These are phyloP conservation scores for Cordyceps farinosa DNA, from an alignment of 2,329 filamentous ascomycete species.

Conservation along the genomic window DNA sequence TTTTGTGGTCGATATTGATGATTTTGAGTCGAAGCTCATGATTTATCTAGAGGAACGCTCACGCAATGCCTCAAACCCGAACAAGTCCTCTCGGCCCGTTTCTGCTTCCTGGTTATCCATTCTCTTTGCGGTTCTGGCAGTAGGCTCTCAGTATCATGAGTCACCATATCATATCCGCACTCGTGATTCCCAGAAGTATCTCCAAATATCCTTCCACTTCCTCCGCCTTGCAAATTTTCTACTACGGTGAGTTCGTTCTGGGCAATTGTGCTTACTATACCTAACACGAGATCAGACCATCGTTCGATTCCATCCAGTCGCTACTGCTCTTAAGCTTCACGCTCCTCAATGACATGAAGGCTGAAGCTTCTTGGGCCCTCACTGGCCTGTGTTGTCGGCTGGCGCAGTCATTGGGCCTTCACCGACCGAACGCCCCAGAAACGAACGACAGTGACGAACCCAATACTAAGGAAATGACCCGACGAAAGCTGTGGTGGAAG, in stretches of 20 bases:
- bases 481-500: constrained; percentile 60
- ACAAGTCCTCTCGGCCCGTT: constrained; percentile 47
- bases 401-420: constrained; percentile 62
- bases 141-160: constrained; percentile 64
- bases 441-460: constrained; percentile 43
- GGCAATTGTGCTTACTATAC: not conserved
- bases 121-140: constrained; percentile 61
- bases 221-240: constrained; percentile 61
- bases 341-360: constrained; percentile 66
- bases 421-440: constrained; percentile 46
- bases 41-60: constrained; percentile 62
- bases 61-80: constrained; percentile 47
- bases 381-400: constrained; percentile 61
- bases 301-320: constrained; percentile 63
- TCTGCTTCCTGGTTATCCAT: constrained; percentile 65
- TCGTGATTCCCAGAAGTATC: constrained; percentile 56
- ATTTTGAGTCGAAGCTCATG: constrained; percentile 62
- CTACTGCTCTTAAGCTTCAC: constrained; percentile 61
- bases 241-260: constrained; percentile 41
- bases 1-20: constrained; percentile 63
- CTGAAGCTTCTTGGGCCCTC: constrained; percentile 64
- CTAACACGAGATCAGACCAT: constrained; percentile 43
- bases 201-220: constrained; percentile 64
- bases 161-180: constrained; percentile 60
- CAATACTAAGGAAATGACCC: constrained; percentile 51